Evolutionary conservation across 2,329 filamentous ascomycete genomes (phyloP), one percentile per base, ranked within the genome.

Genomic region (Apiospora aurea): DNA sequence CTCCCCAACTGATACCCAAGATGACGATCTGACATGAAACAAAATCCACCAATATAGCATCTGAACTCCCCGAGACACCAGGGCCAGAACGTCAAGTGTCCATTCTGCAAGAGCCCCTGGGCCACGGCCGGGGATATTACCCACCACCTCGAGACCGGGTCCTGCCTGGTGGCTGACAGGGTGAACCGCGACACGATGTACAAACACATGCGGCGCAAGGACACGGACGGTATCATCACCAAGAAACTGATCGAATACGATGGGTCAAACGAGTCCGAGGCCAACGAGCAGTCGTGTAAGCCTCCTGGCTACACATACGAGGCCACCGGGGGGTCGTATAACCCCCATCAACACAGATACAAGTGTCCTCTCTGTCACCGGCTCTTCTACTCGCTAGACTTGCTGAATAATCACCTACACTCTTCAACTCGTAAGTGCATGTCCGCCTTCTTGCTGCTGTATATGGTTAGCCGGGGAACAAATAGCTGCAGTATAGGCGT

Each of bases 101-200:
- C 87, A 0, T 91, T 89, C 76, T 92, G 90, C 79, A 77, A 81
- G 47, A 72, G 67, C 2, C 41, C 11, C 2, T 88, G 83, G 73
- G 80, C 84, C 13, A 85, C 86, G 0, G 88, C 89, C 1, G 88
- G 86, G 0, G 90, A 88, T 4, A 74, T 91, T 5, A 77, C 81
- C 0, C 83, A 90, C 76, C 88, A 92, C 73, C 79, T 92, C 0
- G 90, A 92, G 74, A 79, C 76, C 0, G 86, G 86, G n/a, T 79
- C 82, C 0, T 92, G 90, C 69, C 83, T 83, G 0, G 78, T 78
- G 0, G 86, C 87, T 0, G 80, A 77, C 0, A 70, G 74, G 2
- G 61, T 90, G 1, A 84, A 87, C 75, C 85, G 87, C 18, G 84
- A 88, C 8, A 78, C 74, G 5, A 82, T 91, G 6, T 86, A 86